Evolutionary conservation across 495 filamentous ascomycete species (phyloP).

Genomic region (Aeminium ludgeri): DNA sequence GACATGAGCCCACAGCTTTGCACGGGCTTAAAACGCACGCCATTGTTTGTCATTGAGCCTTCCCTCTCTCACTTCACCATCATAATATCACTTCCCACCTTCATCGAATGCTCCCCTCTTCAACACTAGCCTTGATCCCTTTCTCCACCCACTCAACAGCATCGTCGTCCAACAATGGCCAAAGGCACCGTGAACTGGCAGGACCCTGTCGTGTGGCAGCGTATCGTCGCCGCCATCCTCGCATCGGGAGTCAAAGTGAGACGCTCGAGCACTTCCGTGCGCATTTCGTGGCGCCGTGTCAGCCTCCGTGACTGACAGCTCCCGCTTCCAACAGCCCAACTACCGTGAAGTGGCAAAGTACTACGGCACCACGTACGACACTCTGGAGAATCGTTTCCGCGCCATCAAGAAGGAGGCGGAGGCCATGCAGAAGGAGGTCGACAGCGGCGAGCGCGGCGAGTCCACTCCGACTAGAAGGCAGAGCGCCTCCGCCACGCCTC

Average conservation of each 20-base stretch:
- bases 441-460: conserved; percentile 14
- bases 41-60: too few species aligned
- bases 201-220: conserved; percentile 7
- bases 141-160: background rate
- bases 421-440: conserved; percentile 18
- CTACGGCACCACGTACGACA: conserved; percentile 28
- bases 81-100: background rate
- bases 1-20: background rate
- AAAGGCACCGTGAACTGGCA: conserved; percentile 11
- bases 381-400: conserved; percentile 28
- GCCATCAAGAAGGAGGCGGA: conserved; percentile 20
- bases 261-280: background rate
- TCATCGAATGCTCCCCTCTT: too few species aligned
- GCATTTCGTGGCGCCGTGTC: background rate
- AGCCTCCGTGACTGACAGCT: background rate
- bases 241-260: conserved; percentile 14
- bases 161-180: background rate
- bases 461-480: conserved; percentile 8
- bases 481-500: conserved; percentile 9
- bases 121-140: too few species aligned
- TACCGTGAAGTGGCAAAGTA: conserved; percentile 3
- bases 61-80: too few species aligned
- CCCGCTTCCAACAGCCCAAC: background rate
- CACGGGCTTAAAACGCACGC: too few species aligned
- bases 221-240: conserved; percentile 13